Evolutionary conservation across 2,329 filamentous ascomycete genomes (phyloP).

Genomic region (Hawksworthiomyces lignivorus): DNA sequence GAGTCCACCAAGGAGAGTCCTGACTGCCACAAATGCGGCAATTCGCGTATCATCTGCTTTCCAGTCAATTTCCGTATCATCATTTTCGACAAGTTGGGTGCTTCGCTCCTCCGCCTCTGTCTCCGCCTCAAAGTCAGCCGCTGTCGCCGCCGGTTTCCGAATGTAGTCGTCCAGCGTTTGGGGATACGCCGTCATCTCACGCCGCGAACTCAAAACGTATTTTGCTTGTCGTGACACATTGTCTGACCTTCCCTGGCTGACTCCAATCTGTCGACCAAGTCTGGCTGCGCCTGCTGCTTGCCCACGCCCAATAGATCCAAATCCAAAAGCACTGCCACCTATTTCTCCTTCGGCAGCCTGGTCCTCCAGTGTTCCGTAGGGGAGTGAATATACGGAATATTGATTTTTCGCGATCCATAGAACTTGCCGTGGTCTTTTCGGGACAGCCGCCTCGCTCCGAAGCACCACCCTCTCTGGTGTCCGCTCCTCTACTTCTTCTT

Average conservation of each 20-base stretch:
- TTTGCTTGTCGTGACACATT: slow-evolving; percentile 8
- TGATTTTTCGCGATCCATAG: slow-evolving; percentile 32
- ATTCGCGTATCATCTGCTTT: slow-evolving; percentile 40
- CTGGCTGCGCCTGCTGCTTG: slow-evolving; percentile 5
- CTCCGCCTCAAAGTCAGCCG: not conserved
- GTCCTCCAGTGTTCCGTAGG: slow-evolving; percentile 28
- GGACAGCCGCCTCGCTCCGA: too few species aligned
- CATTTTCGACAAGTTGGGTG: too few species aligned
- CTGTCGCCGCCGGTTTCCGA: slow-evolving; percentile 5
- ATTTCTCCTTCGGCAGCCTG: too few species aligned
- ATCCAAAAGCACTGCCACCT: too few species aligned
- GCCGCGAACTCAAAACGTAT: slow-evolving; percentile 21
- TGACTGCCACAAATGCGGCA: slow-evolving; percentile 50
- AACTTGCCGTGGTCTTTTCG: too few species aligned
- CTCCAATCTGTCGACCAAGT: too few species aligned
- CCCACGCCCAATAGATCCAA: too few species aligned
- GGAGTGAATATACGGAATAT: slow-evolving; percentile 33
- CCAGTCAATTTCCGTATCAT: slow-evolving; percentile 25
- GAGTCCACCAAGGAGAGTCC: slow-evolving; percentile 52
- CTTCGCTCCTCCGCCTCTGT: slow-evolving; percentile 6
- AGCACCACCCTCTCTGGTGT: too few species aligned
- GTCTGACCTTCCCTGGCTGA: too few species aligned
- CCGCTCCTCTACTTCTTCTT: slow-evolving; percentile 12
- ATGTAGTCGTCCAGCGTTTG: slow-evolving; percentile 26
- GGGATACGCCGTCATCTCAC: slow-evolving; percentile 26